Conservation (phyloP, 192 early-diverging fungal species). For the Dissophora globulifera region DNA sequence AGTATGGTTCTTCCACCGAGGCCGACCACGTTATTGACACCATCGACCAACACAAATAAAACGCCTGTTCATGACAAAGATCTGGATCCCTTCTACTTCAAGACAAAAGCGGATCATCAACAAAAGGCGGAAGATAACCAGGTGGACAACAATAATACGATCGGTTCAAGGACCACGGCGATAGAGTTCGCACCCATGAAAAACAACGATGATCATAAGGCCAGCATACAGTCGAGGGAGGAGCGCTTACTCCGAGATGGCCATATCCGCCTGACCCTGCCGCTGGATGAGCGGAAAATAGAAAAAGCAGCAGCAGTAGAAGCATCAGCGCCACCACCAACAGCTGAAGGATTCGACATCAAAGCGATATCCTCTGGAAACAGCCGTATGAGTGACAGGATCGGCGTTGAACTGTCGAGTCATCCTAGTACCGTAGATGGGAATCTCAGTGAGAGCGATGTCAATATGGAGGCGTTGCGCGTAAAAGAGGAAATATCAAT, state of each 20-base stretch:
- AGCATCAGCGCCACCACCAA: no score
- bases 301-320: not conserved
- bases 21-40: constrained; percentile 10
- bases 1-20: no score
- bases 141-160: not conserved
- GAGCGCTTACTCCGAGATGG: not conserved
- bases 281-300: not conserved
- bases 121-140: not conserved
- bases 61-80: not conserved
- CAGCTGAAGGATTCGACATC: no score
- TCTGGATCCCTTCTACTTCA: constrained; percentile 10
- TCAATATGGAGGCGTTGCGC: not conserved
- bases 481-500: no score
- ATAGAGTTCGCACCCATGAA: constrained; percentile 32
- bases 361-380: no score
- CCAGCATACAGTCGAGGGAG: constrained; percentile 1
- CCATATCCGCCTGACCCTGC: not conserved
- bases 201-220: constrained; percentile 9
- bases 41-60: constrained; percentile 1
- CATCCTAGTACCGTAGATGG: not conserved
- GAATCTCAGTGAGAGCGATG: not conserved
- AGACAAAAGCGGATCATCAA: not conserved
- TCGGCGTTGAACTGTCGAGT: not conserved
- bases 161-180: constrained; percentile 19
- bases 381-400: no score